Percentiles rank a stretch among this genome's conserved stretches.
These are phyloP conservation scores for Polygonum aviculare DNA, from an alignment of 148 eudicot genomes.

Conservation along the genomic window DNA sequence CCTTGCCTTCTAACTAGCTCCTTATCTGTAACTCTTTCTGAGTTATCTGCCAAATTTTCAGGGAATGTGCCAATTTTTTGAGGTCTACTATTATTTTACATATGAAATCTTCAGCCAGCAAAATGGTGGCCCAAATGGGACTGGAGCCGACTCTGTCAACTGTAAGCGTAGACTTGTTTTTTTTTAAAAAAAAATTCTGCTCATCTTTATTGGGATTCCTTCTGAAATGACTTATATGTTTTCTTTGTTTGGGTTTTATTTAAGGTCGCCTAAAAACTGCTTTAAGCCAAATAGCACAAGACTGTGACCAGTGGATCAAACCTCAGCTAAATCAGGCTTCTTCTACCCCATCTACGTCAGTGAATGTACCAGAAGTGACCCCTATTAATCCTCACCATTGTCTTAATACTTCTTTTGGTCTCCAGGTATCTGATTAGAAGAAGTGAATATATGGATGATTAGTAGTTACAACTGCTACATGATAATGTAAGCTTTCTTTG, in stretches of 20 bases:
- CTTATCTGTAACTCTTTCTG: conserved; percentile 18
- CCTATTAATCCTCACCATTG: conserved; percentile 46
- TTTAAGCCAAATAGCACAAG: conserved; percentile 60
- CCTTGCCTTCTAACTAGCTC: conserved; percentile 27
- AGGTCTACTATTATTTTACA: conserved; percentile 76
- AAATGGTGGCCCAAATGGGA: conserved; percentile 38
- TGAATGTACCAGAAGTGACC: conserved; percentile 47
- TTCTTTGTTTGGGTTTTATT: neutral
- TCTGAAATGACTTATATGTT: neutral
- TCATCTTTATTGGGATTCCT: neutral
- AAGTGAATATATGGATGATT: neutral
- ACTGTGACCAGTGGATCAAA: conserved; percentile 80
- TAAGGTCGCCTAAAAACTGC: conserved; percentile 72
- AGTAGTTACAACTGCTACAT: too few relatives aligned
- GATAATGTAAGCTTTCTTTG: neutral
- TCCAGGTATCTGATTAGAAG: conserved; percentile 45
- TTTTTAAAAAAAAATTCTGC: neutral
- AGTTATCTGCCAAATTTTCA: conserved; percentile 20
- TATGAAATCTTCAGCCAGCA: conserved; percentile 76
- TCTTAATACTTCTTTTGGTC: conserved; percentile 35
- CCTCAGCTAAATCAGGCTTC: conserved; percentile 33
- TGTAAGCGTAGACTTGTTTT: conserved; percentile 34
- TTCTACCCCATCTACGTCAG: conserved; percentile 39
- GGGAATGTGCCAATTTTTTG: conserved; percentile 92
- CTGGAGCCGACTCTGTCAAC: conserved; percentile 34